These are phyloP conservation scores for Claviceps cyperi DNA, from an alignment of 2,329 filamentous ascomycete species.

Conservation along the genomic window DNA sequence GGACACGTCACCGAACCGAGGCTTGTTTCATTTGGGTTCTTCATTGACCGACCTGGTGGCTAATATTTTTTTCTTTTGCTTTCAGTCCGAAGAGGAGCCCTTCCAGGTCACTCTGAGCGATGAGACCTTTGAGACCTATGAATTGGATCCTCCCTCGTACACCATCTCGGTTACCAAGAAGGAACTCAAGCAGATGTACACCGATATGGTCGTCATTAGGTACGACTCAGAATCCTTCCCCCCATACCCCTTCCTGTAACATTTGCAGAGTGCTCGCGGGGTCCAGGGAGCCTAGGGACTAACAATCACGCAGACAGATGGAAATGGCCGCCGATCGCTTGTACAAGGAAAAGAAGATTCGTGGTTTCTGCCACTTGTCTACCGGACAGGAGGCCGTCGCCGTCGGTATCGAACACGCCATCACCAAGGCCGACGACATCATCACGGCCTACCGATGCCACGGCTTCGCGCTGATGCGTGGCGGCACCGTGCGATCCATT, in stretches of 20 bases:
- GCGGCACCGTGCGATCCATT: slow-evolving; percentile 77
- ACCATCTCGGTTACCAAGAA: slow-evolving; percentile 90
- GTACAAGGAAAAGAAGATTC: slow-evolving; percentile 99
- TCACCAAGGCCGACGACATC: slow-evolving; percentile 80
- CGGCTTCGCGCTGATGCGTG: slow-evolving; percentile 95
- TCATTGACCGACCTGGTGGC: slow-evolving; percentile 1
- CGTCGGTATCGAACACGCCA: slow-evolving; percentile 90
- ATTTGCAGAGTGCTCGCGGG: no score
- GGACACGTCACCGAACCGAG: no score
- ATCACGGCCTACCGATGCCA: slow-evolving; percentile 99
- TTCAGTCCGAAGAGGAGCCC: slow-evolving; percentile 78
- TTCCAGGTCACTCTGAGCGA: slow-evolving; percentile 89
- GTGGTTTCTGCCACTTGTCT: slow-evolving; percentile 98
- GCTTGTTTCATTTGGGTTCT: not conserved
- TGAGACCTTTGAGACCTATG: slow-evolving; percentile 99
- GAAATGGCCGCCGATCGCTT: slow-evolving; percentile 97
- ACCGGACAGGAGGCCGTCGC: slow-evolving; percentile 96
- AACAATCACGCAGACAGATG: slow-evolving; percentile 61
- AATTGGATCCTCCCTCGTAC: slow-evolving; percentile 91
- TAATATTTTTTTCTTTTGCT: slow-evolving; percentile 7
- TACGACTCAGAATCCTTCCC: slow-evolving; percentile 31
- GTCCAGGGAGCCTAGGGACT: slow-evolving; percentile 8
- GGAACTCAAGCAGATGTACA: slow-evolving; percentile 98
- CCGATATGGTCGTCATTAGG: slow-evolving; percentile 90
- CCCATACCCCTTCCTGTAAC: no score